Percentiles rank a stretch among this genome's conserved stretches.
Evolutionary conservation across 2,329 filamentous ascomycete species (phyloP).

Genomic region (Aspergillus candidus): DNA sequence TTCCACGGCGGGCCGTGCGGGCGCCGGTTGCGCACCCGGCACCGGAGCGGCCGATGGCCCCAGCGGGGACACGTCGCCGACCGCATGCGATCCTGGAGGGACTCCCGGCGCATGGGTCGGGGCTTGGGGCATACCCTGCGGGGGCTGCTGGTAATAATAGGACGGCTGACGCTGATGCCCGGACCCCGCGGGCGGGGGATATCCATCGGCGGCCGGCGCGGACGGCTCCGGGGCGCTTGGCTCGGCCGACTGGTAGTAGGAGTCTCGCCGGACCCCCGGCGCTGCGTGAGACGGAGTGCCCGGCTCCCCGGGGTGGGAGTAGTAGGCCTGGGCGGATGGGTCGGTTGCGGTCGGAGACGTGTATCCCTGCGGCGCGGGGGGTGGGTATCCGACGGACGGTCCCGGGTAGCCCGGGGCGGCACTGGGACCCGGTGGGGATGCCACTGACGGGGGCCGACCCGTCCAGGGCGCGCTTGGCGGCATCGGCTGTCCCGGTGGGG

Average conservation of each 20-base stretch:
- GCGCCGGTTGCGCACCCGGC: conserved; percentile 17
- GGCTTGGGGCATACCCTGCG: conserved; percentile 4
- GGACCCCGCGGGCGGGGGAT: too few relatives aligned
- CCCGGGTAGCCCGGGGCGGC: conserved; percentile 13
- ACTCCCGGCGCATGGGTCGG: conserved; percentile 11
- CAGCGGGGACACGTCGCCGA: conserved; percentile 15
- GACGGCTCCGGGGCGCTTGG: conserved; percentile 14
- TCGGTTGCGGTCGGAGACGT: conserved; percentile 9
- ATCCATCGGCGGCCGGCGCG: conserved; percentile 9
- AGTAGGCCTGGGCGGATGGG: conserved; percentile 14
- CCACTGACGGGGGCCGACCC: conserved; percentile 12
- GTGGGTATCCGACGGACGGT: not conserved
- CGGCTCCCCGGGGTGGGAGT: conserved; percentile 13
- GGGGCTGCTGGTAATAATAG: conserved; percentile 17
- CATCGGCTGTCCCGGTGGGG: conserved; percentile 11
- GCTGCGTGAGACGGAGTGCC: conserved; percentile 17
- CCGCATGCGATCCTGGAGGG: conserved; percentile 13
- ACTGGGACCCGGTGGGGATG: conserved; percentile 17
- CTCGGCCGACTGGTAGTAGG: conserved; percentile 19
- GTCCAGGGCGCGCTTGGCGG: conserved; percentile 18
- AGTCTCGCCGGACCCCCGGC: conserved; percentile 17
- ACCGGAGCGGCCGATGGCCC: conserved; percentile 10
- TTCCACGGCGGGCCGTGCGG: conserved; percentile 21
- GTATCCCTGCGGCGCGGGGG: conserved; percentile 16
- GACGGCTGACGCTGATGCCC: conserved; percentile 12